phyloP scores from a whole-genome alignment of 805 yeast species.

The Clavispora fructus region DNA sequence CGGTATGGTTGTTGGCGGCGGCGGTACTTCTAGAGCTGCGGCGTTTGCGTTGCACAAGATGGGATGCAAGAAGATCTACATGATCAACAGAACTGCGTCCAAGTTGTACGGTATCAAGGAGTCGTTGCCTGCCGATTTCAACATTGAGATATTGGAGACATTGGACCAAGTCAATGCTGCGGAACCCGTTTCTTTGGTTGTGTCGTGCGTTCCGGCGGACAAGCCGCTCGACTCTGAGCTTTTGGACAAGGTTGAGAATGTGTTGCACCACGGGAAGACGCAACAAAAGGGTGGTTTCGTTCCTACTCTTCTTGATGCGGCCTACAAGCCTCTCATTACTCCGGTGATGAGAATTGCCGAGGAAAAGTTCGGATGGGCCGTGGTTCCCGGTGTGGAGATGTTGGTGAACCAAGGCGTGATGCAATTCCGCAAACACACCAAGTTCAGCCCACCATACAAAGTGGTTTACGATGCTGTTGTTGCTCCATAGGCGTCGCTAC shows the following conservation, averaged over 20 bases:
- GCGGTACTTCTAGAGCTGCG: slow-evolving; percentile 97
- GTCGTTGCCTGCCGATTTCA: slow-evolving; percentile 55
- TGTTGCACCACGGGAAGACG: slow-evolving; percentile 38
- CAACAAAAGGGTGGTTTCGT: slow-evolving; percentile 30
- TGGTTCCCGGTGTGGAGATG: slow-evolving; percentile 89
- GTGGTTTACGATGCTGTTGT: slow-evolving; percentile 59
- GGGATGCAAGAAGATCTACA: slow-evolving; percentile 73
- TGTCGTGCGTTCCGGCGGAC: slow-evolving; percentile 83
- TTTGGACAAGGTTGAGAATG: slow-evolving; percentile 41
- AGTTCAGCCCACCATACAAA: slow-evolving; percentile 56
- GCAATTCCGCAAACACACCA: slow-evolving; percentile 79
- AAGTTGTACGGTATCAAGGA: slow-evolving; percentile 57
- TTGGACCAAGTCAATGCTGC: slow-evolving; percentile 40
- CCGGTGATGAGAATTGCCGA: slow-evolving; percentile 78
- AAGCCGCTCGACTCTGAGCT: slow-evolving; percentile 55
- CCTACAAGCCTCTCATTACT: slow-evolving; percentile 85
- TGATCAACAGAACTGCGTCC: slow-evolving; percentile 72
- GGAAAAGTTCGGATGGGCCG: slow-evolving; percentile 62
- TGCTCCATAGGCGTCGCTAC: background rate
- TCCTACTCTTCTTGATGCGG: slow-evolving; percentile 79
- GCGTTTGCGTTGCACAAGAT: slow-evolving; percentile 73
- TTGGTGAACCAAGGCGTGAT: slow-evolving; percentile 88
- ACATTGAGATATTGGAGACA: slow-evolving; percentile 53
- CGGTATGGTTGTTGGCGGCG: slow-evolving; percentile 91
- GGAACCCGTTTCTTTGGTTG: slow-evolving; percentile 53